Conservation (phyloP, 805 yeast genomes). For the Wickerhamomyces canadensis region DNA sequence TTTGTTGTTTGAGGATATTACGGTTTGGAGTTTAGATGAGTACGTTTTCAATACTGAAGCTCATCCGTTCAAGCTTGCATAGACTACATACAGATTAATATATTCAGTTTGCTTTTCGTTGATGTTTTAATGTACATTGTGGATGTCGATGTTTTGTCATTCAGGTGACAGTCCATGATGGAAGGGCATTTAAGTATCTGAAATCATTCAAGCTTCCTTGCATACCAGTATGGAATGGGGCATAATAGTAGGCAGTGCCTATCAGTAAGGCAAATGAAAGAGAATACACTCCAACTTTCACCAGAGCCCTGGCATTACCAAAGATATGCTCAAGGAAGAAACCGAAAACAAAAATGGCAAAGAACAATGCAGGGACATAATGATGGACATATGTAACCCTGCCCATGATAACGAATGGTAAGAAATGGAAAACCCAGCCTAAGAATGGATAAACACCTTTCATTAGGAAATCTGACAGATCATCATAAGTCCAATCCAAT, state of each 20-base stretch:
- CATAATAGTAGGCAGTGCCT: slow-evolving; percentile 53
- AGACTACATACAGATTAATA: not conserved
- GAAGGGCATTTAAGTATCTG: slow-evolving; percentile 46
- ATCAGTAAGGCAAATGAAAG: slow-evolving; percentile 45
- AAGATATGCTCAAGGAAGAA: slow-evolving; percentile 25
- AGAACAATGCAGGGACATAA: slow-evolving; percentile 90
- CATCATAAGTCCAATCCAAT: slow-evolving; percentile 36
- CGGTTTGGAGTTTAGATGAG: slow-evolving; percentile 42
- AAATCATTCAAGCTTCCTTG: slow-evolving; percentile 43
- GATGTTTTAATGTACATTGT: too few species aligned
- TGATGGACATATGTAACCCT: slow-evolving; percentile 97
- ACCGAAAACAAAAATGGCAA: slow-evolving; percentile 71
- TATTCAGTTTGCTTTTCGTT: not conserved
- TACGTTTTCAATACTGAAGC: slow-evolving; percentile 59
- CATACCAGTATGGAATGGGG: slow-evolving; percentile 83
- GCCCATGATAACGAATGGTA: slow-evolving; percentile 90
- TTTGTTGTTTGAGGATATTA: slow-evolving; percentile 40
- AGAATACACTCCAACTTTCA: slow-evolving; percentile 33
- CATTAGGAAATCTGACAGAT: slow-evolving; percentile 39
- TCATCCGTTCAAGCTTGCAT: slow-evolving; percentile 40
- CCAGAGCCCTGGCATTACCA: slow-evolving; percentile 17
- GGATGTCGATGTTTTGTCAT: too few species aligned
- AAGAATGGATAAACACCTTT: slow-evolving; percentile 81
- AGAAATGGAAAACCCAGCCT: slow-evolving; percentile 85
- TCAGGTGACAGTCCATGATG: slow-evolving; percentile 48